These are phyloP conservation scores for Neurospora sp. DNA, from an alignment of 495 filamentous ascomycete genomes.

Conservation along the genomic window DNA sequence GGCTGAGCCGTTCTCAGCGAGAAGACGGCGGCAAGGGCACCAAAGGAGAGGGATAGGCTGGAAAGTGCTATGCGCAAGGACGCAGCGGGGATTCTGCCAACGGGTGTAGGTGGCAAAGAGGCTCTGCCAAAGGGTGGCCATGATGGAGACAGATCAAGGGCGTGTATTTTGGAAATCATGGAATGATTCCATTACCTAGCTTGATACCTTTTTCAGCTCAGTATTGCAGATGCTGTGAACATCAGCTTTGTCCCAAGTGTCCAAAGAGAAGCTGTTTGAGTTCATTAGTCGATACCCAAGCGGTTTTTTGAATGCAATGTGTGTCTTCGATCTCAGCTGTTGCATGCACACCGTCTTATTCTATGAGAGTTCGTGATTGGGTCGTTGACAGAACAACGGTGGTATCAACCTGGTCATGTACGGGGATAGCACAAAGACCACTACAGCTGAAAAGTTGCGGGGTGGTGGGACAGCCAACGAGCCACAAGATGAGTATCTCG, in stretches of 20 bases:
- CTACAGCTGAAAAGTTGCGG: not conserved
- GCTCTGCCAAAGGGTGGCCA: not conserved
- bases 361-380: not conserved
- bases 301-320: not conserved
- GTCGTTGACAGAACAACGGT: not conserved
- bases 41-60: not conserved
- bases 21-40: not conserved
- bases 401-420: not conserved
- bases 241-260: not conserved
- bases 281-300: not conserved
- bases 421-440: not conserved
- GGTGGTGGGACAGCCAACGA: not conserved
- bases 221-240: not conserved
- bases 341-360: not conserved
- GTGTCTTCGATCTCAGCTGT: not conserved
- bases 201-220: not conserved
- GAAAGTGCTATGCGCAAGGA: not conserved
- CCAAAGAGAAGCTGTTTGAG: not conserved
- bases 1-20: not conserved
- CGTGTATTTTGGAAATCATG: not conserved
- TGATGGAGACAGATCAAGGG: not conserved
- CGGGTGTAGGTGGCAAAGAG: not conserved
- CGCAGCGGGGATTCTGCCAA: not conserved
- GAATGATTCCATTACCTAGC: not conserved
- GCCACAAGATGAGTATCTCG: not conserved